A percentile compares a stretch with the other conserved stretches of the same genome.
Evolutionary conservation across 805 yeast species (phyloP).

Genomic region (Schwanniomyces polymorphus): DNA sequence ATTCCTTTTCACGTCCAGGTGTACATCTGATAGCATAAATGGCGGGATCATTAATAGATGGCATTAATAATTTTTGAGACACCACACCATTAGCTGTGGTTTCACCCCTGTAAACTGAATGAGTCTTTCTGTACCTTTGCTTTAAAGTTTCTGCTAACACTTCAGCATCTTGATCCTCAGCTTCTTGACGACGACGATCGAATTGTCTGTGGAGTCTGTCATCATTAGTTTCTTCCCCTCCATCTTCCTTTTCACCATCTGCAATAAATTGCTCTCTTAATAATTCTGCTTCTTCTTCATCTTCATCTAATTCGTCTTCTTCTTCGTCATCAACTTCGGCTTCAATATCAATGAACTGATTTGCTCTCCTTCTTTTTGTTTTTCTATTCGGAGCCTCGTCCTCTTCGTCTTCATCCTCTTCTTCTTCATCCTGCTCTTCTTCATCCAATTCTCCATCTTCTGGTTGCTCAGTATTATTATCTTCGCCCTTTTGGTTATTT

Average conservation of each 20-base stretch:
- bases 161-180: slow-evolving; percentile 94
- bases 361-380: slow-evolving; percentile 53
- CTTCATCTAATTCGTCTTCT: slow-evolving; percentile 84
- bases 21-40: slow-evolving; percentile 95
- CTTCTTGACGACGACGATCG: slow-evolving; percentile 82
- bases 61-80: slow-evolving; percentile 89
- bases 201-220: slow-evolving; percentile 89
- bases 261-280: slow-evolving; percentile 81
- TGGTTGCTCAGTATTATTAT: slow-evolving; percentile 11
- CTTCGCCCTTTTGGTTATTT: slow-evolving; percentile 10
- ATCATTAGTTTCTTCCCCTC: slow-evolving; percentile 45
- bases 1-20: slow-evolving; percentile 89
- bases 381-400: slow-evolving; percentile 51
- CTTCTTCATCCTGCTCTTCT: slow-evolving; percentile 50
- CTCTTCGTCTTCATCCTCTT: slow-evolving; percentile 52
- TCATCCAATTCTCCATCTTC: slow-evolving; percentile 20
- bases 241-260: slow-evolving; percentile 67
- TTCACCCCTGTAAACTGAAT: slow-evolving; percentile 82
- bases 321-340: slow-evolving; percentile 97
- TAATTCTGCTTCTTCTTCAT: slow-evolving; percentile 88
- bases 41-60: slow-evolving; percentile 94
- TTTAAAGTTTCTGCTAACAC: slow-evolving; percentile 87
- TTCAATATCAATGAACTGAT: slow-evolving; percentile 95
- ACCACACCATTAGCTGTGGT: slow-evolving; percentile 63
- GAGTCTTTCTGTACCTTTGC: slow-evolving; percentile 87